Evolutionary conservation across 371 early-diverging fungal species (phyloP), one percentile per base, ranked within the genome.

Genomic region (Mortierella sp.): DNA sequence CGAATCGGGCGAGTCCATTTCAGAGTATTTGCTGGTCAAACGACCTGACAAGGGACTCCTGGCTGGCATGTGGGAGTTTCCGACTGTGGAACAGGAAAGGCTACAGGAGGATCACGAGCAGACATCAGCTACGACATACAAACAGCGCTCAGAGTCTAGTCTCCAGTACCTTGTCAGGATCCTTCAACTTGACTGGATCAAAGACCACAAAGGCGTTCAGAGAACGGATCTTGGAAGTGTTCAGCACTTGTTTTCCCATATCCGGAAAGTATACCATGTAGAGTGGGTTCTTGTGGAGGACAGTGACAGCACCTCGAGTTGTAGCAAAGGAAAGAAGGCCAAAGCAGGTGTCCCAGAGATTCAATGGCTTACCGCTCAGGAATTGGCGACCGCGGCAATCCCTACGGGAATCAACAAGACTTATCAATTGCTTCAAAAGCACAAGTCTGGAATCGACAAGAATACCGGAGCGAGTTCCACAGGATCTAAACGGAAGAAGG

Each of bases 41-140:
- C 70, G 88, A 37, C 88, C 88, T 19, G 79, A 82, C 1, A 83
- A 85, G 54, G 89, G 94, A 10, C 72, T 94, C 21, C 61, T 94
- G 34, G 94, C 94, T 22, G 89, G 89, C 3, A 83, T 94, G 46
- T 94, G 94, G 94, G 94, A 94, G 67, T 92, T 92, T 58, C 91
- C 92, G 5, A 86, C 80, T 7, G 67, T 85, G 3, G 87, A 86
- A 50, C 78, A 86, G 25, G 78, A 66, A 1, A 60, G 61, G 47
- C 50, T 63, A 41, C 62, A 50, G 14, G 39, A 28, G n/a, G 56
- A 60, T 22, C 55, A 59, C 43, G 44, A 22, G 22, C 17, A 13
- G 29, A 37, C 60, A 41, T 9, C 41, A 3, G 50, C 62, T 16
- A 81, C 81, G 2, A 78, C 71, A 0, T 85, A 86, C 41, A 51